Base-by-base conservation (phyloP, 2,329 filamentous ascomycete species). In the Myotisia sp. region DNA sequence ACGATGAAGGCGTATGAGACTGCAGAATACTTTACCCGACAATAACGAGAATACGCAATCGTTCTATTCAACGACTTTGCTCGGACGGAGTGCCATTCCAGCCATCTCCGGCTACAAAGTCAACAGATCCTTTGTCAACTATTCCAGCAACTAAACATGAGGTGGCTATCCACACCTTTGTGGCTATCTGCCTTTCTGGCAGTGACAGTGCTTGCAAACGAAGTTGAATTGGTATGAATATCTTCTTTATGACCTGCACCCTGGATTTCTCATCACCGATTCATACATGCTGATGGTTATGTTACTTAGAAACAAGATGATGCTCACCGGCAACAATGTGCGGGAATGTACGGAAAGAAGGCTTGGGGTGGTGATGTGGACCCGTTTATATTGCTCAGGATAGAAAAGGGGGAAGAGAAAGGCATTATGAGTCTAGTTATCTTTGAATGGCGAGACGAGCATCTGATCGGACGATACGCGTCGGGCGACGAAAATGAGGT, bases 271-370 rank as follows among this genome's bases (percentile, higher is more conserved):
- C 5, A 26, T 24, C 30, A 10, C 13, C 21, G 8, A 10, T n/a
- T 21, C 4, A 22, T 8, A 5, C 18, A 30, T 18, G 33, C 23
- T 30, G 12, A 12, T 22, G n/a, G 26, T 27, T 32, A 17, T 18
- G 22, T 6, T n/a, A n/a, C 20, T 37, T 44, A 92, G 82, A 78
- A 83, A 55, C 70, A 90, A 53, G 73, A 75, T 36, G 73, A 81
- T 33, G 70, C 77, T 22, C 80, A 87, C 51, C 69, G 75, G 51
- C 81, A 93, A 63, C 73, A 79, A 71, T 94, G 87, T 64, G 64
- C 68, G 65, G 84, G 87, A 63, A 94, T 95, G 86, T 95, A 94
- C 65, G 86, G 81, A 62, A 77, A 74, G 53, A 80, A 75, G 50
- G 71, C 79, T 33, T 95, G 87, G 87, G 84, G 84, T 47, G 87